phyloP scores from a whole-genome alignment of 78 protist genomes.

The Speleostelium caveatum region DNA sequence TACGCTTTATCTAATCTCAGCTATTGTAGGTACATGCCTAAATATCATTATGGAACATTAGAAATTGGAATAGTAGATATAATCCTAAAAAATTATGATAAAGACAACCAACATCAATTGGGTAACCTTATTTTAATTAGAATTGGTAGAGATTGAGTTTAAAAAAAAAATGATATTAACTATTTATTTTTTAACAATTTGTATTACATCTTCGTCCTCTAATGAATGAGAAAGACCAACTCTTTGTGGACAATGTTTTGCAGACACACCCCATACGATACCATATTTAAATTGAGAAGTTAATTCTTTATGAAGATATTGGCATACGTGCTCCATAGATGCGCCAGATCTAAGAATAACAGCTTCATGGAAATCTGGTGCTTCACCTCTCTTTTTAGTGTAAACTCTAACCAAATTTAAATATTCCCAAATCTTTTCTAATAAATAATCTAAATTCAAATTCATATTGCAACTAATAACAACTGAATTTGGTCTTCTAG shows the following conservation, averaged over 20 bases:
- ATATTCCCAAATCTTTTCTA: conserved; percentile 95
- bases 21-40: too few species aligned
- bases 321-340: conserved; percentile 75
- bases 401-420: conserved; percentile 94
- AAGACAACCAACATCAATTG: too few species aligned
- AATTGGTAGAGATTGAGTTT: too few species aligned
- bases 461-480: conserved; percentile 82
- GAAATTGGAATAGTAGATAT: too few species aligned
- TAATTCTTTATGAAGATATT: conserved; percentile 76
- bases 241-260: conserved; percentile 96
- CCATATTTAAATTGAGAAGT: conserved; percentile 71
- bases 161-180: not conserved
- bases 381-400: conserved; percentile 78
- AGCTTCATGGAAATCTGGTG: conserved; percentile 86
- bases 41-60: too few species aligned
- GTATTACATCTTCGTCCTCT: conserved; percentile 99
- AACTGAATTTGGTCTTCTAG: conserved; percentile 73
- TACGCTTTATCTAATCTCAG: too few species aligned
- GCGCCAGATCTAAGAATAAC: conserved; percentile 79
- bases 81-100: too few species aligned
- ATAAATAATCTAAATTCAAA: conserved; percentile 95
- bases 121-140: too few species aligned
- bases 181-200: conserved; percentile 94
- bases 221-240: conserved; percentile 96
- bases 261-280: conserved; percentile 92